Conservation (phyloP, 2,329 filamentous ascomycete species). For the Aureobasidium sp. region DNA sequence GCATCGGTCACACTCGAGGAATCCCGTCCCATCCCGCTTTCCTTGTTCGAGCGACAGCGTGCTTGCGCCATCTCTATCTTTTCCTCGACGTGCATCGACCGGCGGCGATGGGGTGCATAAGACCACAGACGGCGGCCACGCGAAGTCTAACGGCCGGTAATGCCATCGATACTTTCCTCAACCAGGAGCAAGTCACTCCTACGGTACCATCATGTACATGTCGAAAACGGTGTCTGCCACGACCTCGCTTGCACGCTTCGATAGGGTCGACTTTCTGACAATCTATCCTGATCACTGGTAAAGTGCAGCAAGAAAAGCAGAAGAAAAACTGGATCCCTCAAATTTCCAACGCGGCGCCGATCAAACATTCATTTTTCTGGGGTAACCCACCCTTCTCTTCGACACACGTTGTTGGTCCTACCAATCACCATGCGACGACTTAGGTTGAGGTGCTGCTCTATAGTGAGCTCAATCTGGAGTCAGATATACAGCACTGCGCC, state of each 20-base stretch:
- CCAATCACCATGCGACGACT: not conserved
- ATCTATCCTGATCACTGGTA: not conserved
- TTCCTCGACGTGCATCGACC: slow-evolving; percentile 3
- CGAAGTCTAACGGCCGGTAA: not conserved
- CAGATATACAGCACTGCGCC: not conserved
- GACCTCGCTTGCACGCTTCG: not conserved
- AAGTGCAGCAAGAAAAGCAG: not conserved
- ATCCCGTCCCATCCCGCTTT: slow-evolving; percentile 3
- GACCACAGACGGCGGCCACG: slow-evolving; percentile 1
- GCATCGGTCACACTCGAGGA: slow-evolving; percentile 1
- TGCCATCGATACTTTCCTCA: not conserved
- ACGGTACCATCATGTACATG: not conserved
- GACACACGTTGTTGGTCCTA: not conserved
- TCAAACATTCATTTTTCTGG: not conserved
- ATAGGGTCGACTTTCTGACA: not conserved
- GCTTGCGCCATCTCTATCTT: slow-evolving; percentile 3
- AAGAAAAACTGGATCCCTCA: slow-evolving; percentile 1
- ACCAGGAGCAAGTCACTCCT: not conserved
- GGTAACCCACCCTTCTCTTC: not conserved
- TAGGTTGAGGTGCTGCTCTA: not conserved
- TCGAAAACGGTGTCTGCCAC: not conserved
- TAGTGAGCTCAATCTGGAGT: not conserved
- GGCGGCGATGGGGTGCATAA: slow-evolving; percentile 9
- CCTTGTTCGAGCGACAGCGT: not conserved
- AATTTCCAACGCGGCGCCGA: slow-evolving; percentile 1